Evolutionary conservation across 139 green algal species (phyloP), one percentile per base, ranked within the genome.

Genomic region (Closterium sp.): DNA sequence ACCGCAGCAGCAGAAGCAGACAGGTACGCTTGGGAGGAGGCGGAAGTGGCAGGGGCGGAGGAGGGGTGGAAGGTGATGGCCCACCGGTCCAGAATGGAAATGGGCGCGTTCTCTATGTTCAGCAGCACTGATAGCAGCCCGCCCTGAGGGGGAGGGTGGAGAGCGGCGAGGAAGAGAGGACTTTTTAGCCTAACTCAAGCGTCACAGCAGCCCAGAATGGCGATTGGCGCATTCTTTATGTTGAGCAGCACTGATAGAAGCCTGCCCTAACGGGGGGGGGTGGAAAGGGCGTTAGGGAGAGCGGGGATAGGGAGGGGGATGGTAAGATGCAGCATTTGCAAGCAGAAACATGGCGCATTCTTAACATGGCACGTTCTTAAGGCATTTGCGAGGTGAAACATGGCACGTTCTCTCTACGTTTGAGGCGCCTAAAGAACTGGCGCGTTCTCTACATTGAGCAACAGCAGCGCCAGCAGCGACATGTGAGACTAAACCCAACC

Each of bases 31-130:
- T 38, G 23, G 30, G 30, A n/a, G 23, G 85, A 88, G 85, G 30
- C 28, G 16, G 43, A 12, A 28, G 43, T 16, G 23, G 43, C 43
- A 69, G 43, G 23, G 0, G 12, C 43, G 23, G 30, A 12, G 16
- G 84, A 10, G 33, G 81, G 30, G 33, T 34, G 36, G 30, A 96
- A 94, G 38, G 2, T n/a, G 23, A 96, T 84, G 2, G 38, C 32
- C 95, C 96, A 98, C 35, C 97, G 94, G 95, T 98, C 97, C 38
- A 98, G 90, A 31, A 95, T 89, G 5, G 90, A 76, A 8, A 95
- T 55, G 2, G 94, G 93, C 38, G 95, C 94, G 1, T 94, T 88
- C 34, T 95, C 94, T 35, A 98, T 91, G 84, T 97, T 95, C 28
- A 91, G 34, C 92, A 98, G 91, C 34, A 96, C 21, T 0, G 30